Conservation (phyloP, 306 rosid genomes). For the Malus sylvestris region DNA sequence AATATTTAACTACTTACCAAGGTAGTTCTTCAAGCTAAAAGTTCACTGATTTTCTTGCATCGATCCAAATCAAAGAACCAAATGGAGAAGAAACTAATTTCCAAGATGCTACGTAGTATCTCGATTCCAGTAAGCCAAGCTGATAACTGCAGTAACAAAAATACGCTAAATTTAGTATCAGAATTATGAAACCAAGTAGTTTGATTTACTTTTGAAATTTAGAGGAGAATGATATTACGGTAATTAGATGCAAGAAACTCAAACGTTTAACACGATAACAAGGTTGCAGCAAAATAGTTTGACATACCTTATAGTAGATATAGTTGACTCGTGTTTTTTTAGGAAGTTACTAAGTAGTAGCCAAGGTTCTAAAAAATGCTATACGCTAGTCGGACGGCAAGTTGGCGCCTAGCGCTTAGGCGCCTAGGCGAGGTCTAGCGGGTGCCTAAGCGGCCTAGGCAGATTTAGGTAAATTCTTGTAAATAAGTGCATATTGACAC, state of each 20-base stretch:
- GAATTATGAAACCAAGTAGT: background rate
- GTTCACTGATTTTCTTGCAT: background rate
- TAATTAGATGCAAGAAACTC: background rate
- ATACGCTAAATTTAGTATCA: background rate
- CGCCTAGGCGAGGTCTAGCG: fast-evolving
- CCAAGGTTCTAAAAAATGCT: no score
- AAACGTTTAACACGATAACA: background rate
- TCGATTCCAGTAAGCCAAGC: background rate
- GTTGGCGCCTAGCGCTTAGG: fast-evolving
- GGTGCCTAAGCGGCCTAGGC: no score
- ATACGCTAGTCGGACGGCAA: fast-evolving
- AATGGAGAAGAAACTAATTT: background rate
- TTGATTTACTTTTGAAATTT: background rate
- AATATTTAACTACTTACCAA: background rate
- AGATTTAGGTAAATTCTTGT: no score
- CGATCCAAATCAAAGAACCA: background rate
- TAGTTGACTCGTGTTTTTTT: no score
- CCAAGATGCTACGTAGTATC: no score
- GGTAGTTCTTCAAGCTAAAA: background rate
- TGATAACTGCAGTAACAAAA: background rate
- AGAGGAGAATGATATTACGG: background rate
- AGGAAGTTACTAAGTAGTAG: no score
- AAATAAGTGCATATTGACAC: no score
- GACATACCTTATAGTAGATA: background rate
- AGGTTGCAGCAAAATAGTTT: background rate